These are phyloP conservation scores for Aspergillus sclerotialis DNA, from an alignment of 2,329 filamentous ascomycete species.

Conservation along the genomic window DNA sequence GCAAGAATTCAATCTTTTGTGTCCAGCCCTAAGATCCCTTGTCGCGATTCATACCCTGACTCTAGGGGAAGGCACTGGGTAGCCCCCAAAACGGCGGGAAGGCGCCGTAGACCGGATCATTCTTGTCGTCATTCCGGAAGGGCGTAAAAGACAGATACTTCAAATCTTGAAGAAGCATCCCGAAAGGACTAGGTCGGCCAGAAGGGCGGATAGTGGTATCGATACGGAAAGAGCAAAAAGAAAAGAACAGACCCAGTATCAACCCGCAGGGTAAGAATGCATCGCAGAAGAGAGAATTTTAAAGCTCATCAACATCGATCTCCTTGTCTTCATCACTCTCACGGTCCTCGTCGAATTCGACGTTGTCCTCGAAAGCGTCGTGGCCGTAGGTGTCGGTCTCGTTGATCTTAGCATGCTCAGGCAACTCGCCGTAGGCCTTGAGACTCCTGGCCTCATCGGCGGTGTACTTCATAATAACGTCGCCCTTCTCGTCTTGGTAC, in stretches of 20 bases:
- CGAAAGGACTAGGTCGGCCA: too few species aligned
- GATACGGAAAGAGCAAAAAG: constrained; percentile 9
- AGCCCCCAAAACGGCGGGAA: constrained; percentile 3
- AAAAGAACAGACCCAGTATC: constrained; percentile 14
- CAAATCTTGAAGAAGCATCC: too few species aligned
- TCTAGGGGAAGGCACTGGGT: constrained; percentile 8
- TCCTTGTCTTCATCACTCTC: constrained; percentile 66
- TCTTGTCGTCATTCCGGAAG: constrained; percentile 4
- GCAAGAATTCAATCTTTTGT: constrained; percentile 9
- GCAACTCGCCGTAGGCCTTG: constrained; percentile 95
- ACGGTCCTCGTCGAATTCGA: constrained; percentile 96
- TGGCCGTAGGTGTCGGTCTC: constrained; percentile 89
- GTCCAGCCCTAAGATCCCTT: constrained; percentile 7
- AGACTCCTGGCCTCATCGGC: constrained; percentile 91
- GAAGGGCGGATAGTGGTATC: too few species aligned
- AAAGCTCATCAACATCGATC: constrained; percentile 94
- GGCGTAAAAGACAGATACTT: not conserved
- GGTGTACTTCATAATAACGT: constrained; percentile 91
- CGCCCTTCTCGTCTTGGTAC: constrained; percentile 90
- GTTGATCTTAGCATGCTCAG: constrained; percentile 99
- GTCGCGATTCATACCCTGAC: constrained; percentile 25
- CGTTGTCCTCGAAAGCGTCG: constrained; percentile 91
- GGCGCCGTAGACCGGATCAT: constrained; percentile 6
- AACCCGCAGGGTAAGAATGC: constrained; percentile 25
- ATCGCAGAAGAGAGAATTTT: constrained; percentile 34